Percentiles rank a stretch among this genome's conserved stretches.
These are phyloP conservation scores for Metschnikowia gruessii DNA, from an alignment of 805 yeast genomes.

Conservation along the genomic window DNA sequence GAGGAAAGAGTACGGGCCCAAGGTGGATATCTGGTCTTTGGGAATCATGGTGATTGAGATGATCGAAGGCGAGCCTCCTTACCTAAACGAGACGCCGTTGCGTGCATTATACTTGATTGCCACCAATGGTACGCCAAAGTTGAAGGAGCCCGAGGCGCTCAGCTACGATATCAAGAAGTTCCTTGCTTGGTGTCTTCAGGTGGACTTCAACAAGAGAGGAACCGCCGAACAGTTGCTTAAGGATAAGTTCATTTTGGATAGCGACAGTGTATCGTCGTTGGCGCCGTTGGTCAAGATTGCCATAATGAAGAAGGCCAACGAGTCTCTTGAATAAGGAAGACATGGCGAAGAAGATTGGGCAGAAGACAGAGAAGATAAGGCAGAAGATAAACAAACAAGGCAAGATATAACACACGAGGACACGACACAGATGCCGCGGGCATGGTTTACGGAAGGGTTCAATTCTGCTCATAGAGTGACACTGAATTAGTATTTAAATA, in stretches of 20 bases:
- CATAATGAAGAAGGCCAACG: slow-evolving; percentile 55
- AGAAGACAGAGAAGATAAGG: too few relatives aligned
- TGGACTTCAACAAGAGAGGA: slow-evolving; percentile 77
- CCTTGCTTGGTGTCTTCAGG: slow-evolving; percentile 74
- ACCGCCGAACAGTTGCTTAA: slow-evolving; percentile 69
- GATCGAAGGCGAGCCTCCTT: slow-evolving; percentile 99
- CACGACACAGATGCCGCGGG: too few relatives aligned
- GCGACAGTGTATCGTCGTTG: slow-evolving; percentile 59
- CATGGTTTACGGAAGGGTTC: slow-evolving; percentile 1
- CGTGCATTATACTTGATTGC: slow-evolving; percentile 92
- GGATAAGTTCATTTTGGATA: slow-evolving; percentile 61
- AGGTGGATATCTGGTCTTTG: slow-evolving; percentile 96
- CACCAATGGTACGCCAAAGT: slow-evolving; percentile 92
- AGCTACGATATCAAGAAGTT: slow-evolving; percentile 65
- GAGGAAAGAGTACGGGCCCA: slow-evolving; percentile 92
- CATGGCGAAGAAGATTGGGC: too few relatives aligned
- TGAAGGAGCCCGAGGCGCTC: slow-evolving; percentile 83
- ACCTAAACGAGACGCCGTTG: slow-evolving; percentile 91
- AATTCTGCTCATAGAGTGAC: slow-evolving; percentile 9
- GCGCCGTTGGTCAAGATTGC: slow-evolving; percentile 77
- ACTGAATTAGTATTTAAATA: slow-evolving; percentile 11
- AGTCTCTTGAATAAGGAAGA: slow-evolving; percentile 20
- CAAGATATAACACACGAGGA: too few relatives aligned
- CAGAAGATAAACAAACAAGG: too few relatives aligned
- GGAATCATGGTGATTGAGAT: slow-evolving; percentile 98